phyloP scores from a whole-genome alignment of 495 filamentous ascomycete genomes.

The Talaromyces adpressus region DNA sequence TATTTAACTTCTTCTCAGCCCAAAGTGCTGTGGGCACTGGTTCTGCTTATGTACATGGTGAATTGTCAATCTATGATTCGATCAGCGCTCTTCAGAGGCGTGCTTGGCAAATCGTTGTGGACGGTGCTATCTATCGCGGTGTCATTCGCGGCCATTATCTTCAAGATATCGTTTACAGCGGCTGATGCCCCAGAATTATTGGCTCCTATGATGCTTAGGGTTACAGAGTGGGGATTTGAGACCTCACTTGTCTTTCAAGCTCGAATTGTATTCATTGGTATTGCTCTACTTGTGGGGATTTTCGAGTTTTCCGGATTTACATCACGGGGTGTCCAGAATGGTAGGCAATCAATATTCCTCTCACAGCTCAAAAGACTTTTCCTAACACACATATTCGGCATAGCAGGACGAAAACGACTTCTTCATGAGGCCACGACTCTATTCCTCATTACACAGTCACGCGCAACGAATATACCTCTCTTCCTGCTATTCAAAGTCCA shows the following conservation, averaged over 20 bases:
- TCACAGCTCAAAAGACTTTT: background rate
- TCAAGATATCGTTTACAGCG: conserved; percentile 75
- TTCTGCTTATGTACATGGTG: conserved; percentile 60
- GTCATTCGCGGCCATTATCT: conserved; percentile 56
- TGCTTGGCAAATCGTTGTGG: conserved; percentile 18
- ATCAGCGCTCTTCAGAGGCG: conserved; percentile 19
- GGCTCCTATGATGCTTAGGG: conserved; percentile 39
- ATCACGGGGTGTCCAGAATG: background rate
- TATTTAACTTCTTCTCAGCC: conserved; percentile 52
- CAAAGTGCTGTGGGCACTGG: conserved; percentile 64
- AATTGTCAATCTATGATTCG: conserved; percentile 27
- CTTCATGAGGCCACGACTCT: conserved; percentile 66
- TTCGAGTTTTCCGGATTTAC: conserved; percentile 17
- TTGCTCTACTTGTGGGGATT: conserved; percentile 32
- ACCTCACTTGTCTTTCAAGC: conserved; percentile 41
- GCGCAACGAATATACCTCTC: conserved; percentile 74
- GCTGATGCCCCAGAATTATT: conserved; percentile 85
- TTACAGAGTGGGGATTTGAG: conserved; percentile 37
- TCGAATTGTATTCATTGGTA: conserved; percentile 37
- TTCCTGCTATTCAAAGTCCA: conserved; percentile 66
- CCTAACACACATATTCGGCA: background rate
- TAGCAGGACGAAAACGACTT: conserved; percentile 2
- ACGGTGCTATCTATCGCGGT: conserved; percentile 16
- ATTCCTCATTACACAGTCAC: conserved; percentile 81
- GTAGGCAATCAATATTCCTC: background rate